These are phyloP conservation scores for Insectozyma bohioensis DNA, from an alignment of 1,139 yeast species.

Conservation along the genomic window DNA sequence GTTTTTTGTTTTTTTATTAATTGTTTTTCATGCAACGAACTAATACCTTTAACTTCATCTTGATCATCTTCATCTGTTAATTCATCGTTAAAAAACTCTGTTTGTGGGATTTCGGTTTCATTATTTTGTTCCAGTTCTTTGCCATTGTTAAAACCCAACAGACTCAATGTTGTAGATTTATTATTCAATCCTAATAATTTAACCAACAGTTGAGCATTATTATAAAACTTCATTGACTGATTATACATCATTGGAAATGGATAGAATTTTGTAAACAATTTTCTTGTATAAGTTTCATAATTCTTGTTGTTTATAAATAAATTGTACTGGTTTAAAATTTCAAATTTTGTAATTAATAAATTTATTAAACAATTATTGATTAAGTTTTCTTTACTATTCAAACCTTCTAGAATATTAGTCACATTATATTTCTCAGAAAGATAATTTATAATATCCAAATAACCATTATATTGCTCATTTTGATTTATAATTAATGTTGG, in stretches of 20 bases:
- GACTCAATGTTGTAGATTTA: slow-evolving; percentile 24
- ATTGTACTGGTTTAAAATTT: slow-evolving; percentile 59
- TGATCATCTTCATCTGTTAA: slow-evolving; percentile 18
- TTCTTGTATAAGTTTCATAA: slow-evolving; percentile 66
- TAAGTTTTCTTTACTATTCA: slow-evolving; percentile 19
- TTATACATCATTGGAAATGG: slow-evolving; percentile 89
- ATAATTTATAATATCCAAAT: slow-evolving; percentile 39
- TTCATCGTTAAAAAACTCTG: slow-evolving; percentile 29
- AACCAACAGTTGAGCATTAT: slow-evolving; percentile 49
- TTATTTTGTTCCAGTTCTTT: too few species aligned
- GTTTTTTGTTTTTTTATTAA: slow-evolving; percentile 44
- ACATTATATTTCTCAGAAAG: slow-evolving; percentile 21
- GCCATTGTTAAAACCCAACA: too few species aligned
- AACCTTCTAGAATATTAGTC: not conserved
- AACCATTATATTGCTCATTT: slow-evolving; percentile 44
- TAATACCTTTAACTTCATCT: slow-evolving; percentile 42
- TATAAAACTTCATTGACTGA: slow-evolving; percentile 58
- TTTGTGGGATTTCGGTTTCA: slow-evolving; percentile 21
- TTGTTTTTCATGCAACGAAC: slow-evolving; percentile 51
- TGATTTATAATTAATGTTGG: slow-evolving; percentile 51
- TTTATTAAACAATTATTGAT: slow-evolving; percentile 27
- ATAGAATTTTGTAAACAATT: slow-evolving; percentile 53
- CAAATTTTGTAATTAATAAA: slow-evolving; percentile 39
- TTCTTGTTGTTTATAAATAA: slow-evolving; percentile 59
- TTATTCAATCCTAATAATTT: slow-evolving; percentile 37